phyloP scores from a whole-genome alignment of 495 filamentous ascomycete genomes.

The Aspergillus taichungensis region DNA sequence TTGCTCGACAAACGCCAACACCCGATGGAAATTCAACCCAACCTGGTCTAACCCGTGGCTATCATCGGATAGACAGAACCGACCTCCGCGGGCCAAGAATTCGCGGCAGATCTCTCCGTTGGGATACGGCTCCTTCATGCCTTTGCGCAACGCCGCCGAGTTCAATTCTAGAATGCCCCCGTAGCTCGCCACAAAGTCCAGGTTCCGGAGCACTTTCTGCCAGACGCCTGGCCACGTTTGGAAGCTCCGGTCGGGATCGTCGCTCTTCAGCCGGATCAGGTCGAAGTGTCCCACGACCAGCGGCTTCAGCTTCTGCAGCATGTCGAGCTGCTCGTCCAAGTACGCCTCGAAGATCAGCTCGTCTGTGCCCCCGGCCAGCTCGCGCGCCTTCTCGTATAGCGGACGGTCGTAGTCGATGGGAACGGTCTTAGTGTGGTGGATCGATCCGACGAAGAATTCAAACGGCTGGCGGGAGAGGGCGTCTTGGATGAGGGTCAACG shows the following conservation, averaged over 20 bases:
- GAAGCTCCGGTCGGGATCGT: conserved; percentile 53
- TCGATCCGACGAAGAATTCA: conserved; percentile 83
- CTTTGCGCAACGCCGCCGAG: conserved; percentile 77
- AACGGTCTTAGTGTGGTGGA: conserved; percentile 78
- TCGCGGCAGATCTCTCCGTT: conserved; percentile 65
- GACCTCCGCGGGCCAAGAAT: conserved; percentile 57
- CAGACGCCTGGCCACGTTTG: conserved; percentile 53
- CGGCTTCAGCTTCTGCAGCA: conserved; percentile 67
- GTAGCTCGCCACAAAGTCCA: conserved; percentile 58
- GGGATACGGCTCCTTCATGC: conserved; percentile 85
- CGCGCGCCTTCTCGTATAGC: conserved; percentile 56
- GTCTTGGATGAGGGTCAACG: conserved; percentile 44
- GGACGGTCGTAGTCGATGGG: conserved; percentile 80
- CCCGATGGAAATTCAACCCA: conserved; percentile 53
- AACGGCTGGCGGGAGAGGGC: conserved; percentile 54
- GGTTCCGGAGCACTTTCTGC: conserved; percentile 62
- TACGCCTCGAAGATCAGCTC: conserved; percentile 68
- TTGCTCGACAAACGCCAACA: conserved; percentile 48
- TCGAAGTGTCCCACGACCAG: conserved; percentile 90
- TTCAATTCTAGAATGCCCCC: conserved; percentile 86
- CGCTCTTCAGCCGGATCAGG: conserved; percentile 71
- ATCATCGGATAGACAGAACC: conserved; percentile 84
- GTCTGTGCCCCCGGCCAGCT: conserved; percentile 52
- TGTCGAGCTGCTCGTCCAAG: conserved; percentile 76
- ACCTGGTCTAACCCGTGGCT: conserved; percentile 80